These are phyloP conservation scores for Herpetomonas tarakana DNA, from an alignment of 208 protist species.

Conservation along the genomic window DNA sequence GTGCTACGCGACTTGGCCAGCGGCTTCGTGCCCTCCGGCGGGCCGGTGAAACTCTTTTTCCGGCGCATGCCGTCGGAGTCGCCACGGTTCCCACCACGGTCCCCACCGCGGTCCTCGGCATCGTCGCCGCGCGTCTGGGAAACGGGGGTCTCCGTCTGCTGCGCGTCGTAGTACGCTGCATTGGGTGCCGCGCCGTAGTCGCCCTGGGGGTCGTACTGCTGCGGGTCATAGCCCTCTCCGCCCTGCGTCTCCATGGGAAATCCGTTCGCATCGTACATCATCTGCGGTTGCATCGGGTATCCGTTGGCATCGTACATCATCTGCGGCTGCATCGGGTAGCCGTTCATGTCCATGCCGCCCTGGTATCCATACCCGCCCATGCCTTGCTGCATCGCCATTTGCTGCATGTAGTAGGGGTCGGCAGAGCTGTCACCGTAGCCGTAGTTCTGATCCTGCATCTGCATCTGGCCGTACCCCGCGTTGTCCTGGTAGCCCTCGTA, in stretches of 20 bases:
- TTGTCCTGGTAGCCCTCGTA: constrained; percentile 1
- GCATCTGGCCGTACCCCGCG: constrained; percentile 7
- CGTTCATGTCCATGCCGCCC: neutral
- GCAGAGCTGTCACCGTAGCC: constrained; percentile 1
- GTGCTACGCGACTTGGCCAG: neutral
- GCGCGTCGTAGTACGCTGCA: constrained; percentile 4
- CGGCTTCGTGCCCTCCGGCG: neutral
- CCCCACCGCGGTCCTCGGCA: constrained; percentile 10
- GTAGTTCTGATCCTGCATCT: constrained; percentile 18
- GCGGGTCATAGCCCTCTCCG: too few species aligned
- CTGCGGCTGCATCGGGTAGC: neutral
- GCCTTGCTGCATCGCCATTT: neutral
- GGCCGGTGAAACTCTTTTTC: neutral
- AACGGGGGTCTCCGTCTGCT: neutral
- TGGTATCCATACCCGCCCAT: too few species aligned
- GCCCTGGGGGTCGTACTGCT: neutral
- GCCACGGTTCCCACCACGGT: constrained; percentile 10
- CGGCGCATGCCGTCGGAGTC: neutral
- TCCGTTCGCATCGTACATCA: neutral
- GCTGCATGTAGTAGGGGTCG: constrained; percentile 3
- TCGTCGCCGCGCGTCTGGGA: constrained; percentile 10
- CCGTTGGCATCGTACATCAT: neutral
- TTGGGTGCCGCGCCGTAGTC: neutral
- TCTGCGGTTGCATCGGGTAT: neutral
- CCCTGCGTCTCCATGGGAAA: constrained; percentile 22